Conservation (phyloP, 2,329 filamentous ascomycete species). For the Cyphellophora attinorum region DNA sequence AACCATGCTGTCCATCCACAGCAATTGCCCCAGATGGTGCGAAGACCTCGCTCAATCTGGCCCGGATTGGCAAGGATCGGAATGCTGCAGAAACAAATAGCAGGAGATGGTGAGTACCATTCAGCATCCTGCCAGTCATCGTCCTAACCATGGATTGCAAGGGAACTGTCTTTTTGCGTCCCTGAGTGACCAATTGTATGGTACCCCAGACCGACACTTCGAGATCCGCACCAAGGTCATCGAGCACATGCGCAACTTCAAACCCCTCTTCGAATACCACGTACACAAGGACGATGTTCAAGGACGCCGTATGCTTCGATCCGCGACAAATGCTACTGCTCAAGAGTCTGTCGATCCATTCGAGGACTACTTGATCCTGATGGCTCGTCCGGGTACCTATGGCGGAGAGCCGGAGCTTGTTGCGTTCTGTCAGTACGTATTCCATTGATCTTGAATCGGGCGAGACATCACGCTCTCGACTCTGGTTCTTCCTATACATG, state of each 20-base stretch:
- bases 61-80: conserved; percentile 17
- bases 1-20: conserved; percentile 16
- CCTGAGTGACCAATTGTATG: conserved; percentile 58
- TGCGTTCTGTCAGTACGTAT: conserved; percentile 54
- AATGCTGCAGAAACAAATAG: conserved; percentile 17
- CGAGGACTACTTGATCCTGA: conserved; percentile 47
- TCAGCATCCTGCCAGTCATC: background rate
- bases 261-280: conserved; percentile 56
- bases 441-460: too few species aligned
- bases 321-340: conserved; percentile 34
- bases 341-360: conserved; percentile 49
- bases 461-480: too few species aligned
- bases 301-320: conserved; percentile 17
- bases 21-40: conserved; percentile 20
- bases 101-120: conserved; percentile 15
- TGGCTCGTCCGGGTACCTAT: conserved; percentile 52
- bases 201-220: conserved; percentile 46
- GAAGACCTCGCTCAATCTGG: conserved; percentile 18
- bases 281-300: conserved; percentile 44
- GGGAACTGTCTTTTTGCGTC: conserved; percentile 64
- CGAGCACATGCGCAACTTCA: conserved; percentile 51
- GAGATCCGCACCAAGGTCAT: conserved; percentile 52
- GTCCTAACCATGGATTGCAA: conserved; percentile 23
- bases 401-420: conserved; percentile 60
- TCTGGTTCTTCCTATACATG: too few species aligned